Percentiles rank a stretch among this genome's conserved stretches.
Conservation (phyloP, 1,284 basidiomycete species). For the Boletus sp. region DNA sequence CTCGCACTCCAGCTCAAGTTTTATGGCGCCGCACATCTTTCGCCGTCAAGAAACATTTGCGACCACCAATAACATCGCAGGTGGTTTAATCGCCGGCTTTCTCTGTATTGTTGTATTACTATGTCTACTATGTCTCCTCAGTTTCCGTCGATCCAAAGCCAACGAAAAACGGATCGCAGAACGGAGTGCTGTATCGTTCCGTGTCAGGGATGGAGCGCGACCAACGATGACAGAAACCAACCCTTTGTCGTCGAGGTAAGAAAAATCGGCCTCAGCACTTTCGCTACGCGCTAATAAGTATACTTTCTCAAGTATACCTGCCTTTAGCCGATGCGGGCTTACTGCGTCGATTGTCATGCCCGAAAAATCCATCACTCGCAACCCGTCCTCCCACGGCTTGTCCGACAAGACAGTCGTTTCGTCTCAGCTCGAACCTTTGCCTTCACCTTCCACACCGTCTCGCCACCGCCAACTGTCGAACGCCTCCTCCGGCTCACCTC, state of each 20-base stretch:
- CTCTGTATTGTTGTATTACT: conserved; percentile 22
- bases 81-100: conserved; percentile 33
- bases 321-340: conserved; percentile 48
- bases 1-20: neutral
- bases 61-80: conserved; percentile 38
- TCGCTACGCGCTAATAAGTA: conserved; percentile 1
- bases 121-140: conserved; percentile 37
- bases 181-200: conserved; percentile 45
- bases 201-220: conserved; percentile 43
- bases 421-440: conserved; percentile 38
- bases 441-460: conserved; percentile 34
- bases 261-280: neutral
- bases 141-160: conserved; percentile 40
- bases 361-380: conserved; percentile 39
- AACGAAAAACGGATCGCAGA: conserved; percentile 37
- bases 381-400: conserved; percentile 35
- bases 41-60: neutral
- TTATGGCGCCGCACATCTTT: conserved; percentile 22
- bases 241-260: conserved; percentile 16
- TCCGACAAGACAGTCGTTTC: conserved; percentile 41
- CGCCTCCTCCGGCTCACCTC: conserved; percentile 32
- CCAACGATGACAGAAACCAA: conserved; percentile 22
- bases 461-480: neutral
- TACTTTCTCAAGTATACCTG: conserved; percentile 13
- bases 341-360: conserved; percentile 53